Percentiles rank a stretch among this genome's conserved stretches.
Conservation (phyloP, 768 basidiomycete species). For the Lactarius sp. region DNA sequence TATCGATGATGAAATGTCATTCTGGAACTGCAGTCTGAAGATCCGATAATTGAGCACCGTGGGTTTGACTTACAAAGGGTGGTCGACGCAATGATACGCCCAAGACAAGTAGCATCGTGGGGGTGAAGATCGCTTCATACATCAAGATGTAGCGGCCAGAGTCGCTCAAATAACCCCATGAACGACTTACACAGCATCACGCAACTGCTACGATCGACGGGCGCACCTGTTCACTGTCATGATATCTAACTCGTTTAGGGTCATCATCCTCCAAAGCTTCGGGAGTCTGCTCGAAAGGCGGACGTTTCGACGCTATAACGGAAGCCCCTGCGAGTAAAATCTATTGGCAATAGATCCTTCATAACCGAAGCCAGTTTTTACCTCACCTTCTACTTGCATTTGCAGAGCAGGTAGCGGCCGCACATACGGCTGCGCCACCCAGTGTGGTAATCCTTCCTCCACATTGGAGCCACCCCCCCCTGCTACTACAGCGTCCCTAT, state of each 20-base stretch:
- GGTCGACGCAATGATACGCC: not conserved
- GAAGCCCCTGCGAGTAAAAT: not conserved
- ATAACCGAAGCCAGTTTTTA: not conserved
- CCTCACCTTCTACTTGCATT: conserved; percentile 6
- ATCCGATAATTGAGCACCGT: too few relatives aligned
- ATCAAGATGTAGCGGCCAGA: not conserved
- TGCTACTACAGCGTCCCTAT: conserved; percentile 42
- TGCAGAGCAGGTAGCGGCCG: conserved; percentile 33
- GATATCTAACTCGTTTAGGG: conserved; percentile 6
- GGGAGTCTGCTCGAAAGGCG: not conserved
- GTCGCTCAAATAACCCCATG: not conserved
- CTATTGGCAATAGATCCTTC: not conserved
- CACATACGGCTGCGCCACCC: conserved; percentile 70
- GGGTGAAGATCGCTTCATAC: not conserved
- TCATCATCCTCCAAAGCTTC: conserved; percentile 2
- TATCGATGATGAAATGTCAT: too few relatives aligned
- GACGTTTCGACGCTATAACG: not conserved
- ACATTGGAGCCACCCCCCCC: conserved; percentile 39
- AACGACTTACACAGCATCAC: not conserved
- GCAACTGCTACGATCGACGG: not conserved
- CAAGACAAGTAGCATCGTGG: not conserved
- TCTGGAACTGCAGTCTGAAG: too few relatives aligned
- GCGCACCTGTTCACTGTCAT: not conserved
- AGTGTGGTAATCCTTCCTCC: conserved; percentile 52
- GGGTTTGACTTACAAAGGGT: not conserved